Percentiles rank a stretch among this genome's conserved stretches.
These are phyloP conservation scores for Psidium friedrichsthalianum DNA, from an alignment of 345 rosid species.

Conservation along the genomic window DNA sequence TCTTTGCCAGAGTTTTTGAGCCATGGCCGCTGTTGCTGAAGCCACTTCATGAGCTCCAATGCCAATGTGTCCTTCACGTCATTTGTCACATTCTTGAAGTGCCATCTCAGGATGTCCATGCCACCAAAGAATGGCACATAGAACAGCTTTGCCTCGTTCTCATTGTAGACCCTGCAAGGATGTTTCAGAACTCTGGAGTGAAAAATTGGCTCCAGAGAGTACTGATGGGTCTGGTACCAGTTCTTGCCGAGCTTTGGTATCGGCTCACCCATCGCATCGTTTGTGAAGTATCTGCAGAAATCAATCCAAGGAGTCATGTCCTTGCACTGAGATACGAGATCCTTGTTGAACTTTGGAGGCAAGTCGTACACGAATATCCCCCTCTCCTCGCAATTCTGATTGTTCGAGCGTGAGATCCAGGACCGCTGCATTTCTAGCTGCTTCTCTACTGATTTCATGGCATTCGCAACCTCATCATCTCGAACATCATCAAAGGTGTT, in stretches of 20 bases:
- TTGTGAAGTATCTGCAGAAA: conserved; percentile 44
- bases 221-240: conserved; percentile 69
- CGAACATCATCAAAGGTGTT: neutral
- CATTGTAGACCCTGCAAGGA: conserved; percentile 64
- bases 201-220: conserved; percentile 66
- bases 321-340: conserved; percentile 57
- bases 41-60: conserved; percentile 62
- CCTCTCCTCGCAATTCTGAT: conserved; percentile 30
- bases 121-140: conserved; percentile 84
- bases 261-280: conserved; percentile 50
- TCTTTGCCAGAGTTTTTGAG: conserved; percentile 45
- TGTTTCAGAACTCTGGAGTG: conserved; percentile 64
- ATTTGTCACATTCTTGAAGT: conserved; percentile 66
- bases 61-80: conserved; percentile 54
- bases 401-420: conserved; percentile 20
- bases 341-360: conserved; percentile 75
- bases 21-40: conserved; percentile 47
- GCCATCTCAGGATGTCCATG: conserved; percentile 77
- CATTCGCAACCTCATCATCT: conserved; percentile 23
- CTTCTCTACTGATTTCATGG: conserved; percentile 27
- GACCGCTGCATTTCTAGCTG: conserved; percentile 51
- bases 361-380: conserved; percentile 66
- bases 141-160: conserved; percentile 55
- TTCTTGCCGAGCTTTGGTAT: conserved; percentile 49
- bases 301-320: conserved; percentile 71